A percentile compares a stretch with the other conserved stretches of the same genome.
Evolutionary conservation across 2,329 filamentous ascomycete species (phyloP).

Genomic region (Arthrobotrys iridis): DNA sequence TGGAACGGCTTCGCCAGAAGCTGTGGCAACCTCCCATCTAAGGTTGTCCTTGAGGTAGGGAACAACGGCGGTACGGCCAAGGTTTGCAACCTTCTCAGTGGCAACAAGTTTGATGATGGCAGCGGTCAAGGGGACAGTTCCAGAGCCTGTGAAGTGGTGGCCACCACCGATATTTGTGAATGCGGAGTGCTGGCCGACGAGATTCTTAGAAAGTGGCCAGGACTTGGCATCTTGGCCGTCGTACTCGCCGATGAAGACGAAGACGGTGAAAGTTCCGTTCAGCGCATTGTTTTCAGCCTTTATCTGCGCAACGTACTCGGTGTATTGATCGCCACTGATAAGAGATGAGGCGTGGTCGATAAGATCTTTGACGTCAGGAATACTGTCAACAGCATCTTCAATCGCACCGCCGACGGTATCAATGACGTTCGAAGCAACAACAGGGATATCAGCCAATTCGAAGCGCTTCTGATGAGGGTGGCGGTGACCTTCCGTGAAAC

Average conservation of each 20-base stretch:
- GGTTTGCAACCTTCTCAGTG: constrained; percentile 57
- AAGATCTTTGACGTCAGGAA: constrained; percentile 33
- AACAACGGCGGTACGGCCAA: constrained; percentile 59
- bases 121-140: constrained; percentile 62
- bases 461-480: constrained; percentile 18
- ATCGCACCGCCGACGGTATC: constrained; percentile 6
- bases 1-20: constrained; percentile 32
- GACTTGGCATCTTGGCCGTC: constrained; percentile 55
- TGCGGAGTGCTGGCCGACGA: constrained; percentile 62
- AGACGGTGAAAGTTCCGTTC: constrained; percentile 60
- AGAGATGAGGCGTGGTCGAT: constrained; percentile 25
- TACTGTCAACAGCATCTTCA: constrained; percentile 38
- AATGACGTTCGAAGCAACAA: background rate
- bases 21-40: constrained; percentile 57
- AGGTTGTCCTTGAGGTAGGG: constrained; percentile 59
- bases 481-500: background rate
- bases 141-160: constrained; percentile 60
- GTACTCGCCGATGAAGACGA: constrained; percentile 62
- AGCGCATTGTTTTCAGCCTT: constrained; percentile 61
- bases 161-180: constrained; percentile 59
- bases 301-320: constrained; percentile 61
- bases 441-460: constrained; percentile 5
- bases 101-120: constrained; percentile 60
- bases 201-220: constrained; percentile 62
- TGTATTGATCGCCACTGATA: constrained; percentile 57